Base-by-base conservation (phyloP, 2,329 filamentous ascomycete species). In the Sporothrix sp. region DNA sequence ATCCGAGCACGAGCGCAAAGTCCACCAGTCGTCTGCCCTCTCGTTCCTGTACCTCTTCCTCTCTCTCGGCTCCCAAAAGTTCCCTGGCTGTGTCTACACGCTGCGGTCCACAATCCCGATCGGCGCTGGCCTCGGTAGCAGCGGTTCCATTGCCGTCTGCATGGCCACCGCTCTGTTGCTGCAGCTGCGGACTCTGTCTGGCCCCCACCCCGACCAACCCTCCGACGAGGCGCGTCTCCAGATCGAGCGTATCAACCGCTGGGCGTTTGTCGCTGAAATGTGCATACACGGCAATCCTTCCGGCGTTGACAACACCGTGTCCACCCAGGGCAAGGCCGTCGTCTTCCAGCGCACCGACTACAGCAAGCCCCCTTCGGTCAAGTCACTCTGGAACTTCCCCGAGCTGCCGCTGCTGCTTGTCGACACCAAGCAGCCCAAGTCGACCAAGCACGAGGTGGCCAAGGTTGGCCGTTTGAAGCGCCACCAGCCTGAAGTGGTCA, bases 201-300 rank as follows among this genome's bases (percentile, higher is more conserved):
- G 89, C 0, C 93, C 93, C 1, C 91, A 97, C 63, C 86, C 87
- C 0, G 91, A 97, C 60, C 91, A 97, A 66, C 87, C 89, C 4
- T 69, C 81, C 1, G 82, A 88, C 50, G 93, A 98, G 68, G 87
- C 87, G n/a, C 82, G 86, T 53, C 68, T 89, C 38, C 91, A 98
- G 64, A 78, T 97, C 27, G 90, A 97, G 69, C 82, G 91, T 56
- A 96, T 98, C 69, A 98, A 98, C 67, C 79, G 86, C 55, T 98
- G 94, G 93, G 90, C 93, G 0, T 97, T 96, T 66, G 93, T 98
- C 1, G 85, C 85, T 21, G 93, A 98, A 66, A 85, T 97, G 81
- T 93, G 89, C 68, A 96, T 97, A 56, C 93, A 98, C 63, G 93
- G 91, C 33, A 97, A 95, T 62, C 93, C 93, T 1, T 95, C 88